Evolutionary conservation across 2,329 filamentous ascomycete species (phyloP).

Genomic region (Apiospora arundinis): DNA sequence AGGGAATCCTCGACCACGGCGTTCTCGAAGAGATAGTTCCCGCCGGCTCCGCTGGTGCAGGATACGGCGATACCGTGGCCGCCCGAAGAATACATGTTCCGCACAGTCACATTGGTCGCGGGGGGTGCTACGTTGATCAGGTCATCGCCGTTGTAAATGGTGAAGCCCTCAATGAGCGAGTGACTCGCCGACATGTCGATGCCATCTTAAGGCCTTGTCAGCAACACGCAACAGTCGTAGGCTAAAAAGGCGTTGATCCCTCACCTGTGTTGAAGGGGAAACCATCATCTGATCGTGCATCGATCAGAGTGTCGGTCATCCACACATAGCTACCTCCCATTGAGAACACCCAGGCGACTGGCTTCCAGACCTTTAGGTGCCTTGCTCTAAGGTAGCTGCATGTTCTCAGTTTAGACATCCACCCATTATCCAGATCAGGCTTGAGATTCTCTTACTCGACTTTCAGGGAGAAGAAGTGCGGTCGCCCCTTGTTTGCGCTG

Average conservation of each 20-base stretch:
- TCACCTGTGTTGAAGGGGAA: conserved; percentile 33
- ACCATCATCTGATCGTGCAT: conserved; percentile 28
- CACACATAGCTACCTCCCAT: conserved; percentile 30
- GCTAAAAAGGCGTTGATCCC: background rate
- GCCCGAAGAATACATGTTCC: conserved; percentile 31
- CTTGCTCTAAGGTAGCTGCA: conserved; percentile 28
- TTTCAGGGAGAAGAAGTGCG: conserved; percentile 31
- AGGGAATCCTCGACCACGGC: conserved; percentile 30
- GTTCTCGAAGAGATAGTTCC: conserved; percentile 33
- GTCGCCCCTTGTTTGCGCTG: conserved; percentile 29
- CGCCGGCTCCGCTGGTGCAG: conserved; percentile 29
- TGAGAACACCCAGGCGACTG: conserved; percentile 32
- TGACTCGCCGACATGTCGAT: conserved; percentile 31
- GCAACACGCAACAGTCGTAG: background rate
- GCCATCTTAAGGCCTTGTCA: conserved; percentile 23
- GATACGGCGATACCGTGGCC: conserved; percentile 32
- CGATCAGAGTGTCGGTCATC: conserved; percentile 32
- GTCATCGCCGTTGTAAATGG: conserved; percentile 33
- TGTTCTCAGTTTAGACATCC: background rate
- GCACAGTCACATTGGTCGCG: conserved; percentile 31
- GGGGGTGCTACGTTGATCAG: conserved; percentile 32
- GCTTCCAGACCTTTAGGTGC: conserved; percentile 32
- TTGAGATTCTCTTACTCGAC: conserved; percentile 22
- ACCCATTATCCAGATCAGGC: background rate
- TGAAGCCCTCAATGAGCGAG: conserved; percentile 32